Base-by-base conservation (phyloP, 2,329 filamentous ascomycete species). In the Trichoderma sp. region DNA sequence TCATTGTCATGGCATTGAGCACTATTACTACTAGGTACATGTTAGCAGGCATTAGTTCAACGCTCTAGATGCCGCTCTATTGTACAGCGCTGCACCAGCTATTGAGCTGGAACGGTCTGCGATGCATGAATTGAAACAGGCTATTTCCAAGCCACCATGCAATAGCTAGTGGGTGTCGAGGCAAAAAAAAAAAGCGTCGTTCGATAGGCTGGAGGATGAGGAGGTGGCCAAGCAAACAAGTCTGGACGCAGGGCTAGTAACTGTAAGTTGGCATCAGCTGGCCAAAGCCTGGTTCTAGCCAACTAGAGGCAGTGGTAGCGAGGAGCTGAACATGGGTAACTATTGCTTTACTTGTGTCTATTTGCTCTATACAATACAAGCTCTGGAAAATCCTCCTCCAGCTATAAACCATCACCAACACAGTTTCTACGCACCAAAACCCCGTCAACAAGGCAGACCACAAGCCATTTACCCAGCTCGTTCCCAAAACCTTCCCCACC, bases 141-240 rank as follows among this genome's bases (percentile, higher is more conserved):
- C 47, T 63, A 63, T 63, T 40, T 16, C 16, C 60, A 63, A 53
- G 60, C 60, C 60, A 63, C 60, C 14, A 63, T 53, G 47, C 60
- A 37, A 63, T 53, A 21, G 37, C 37, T 3, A 7, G 43, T 49
- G 43, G 43, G 43, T 49, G 43, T 49, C n/a, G 33, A 21, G 37
- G 16, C 37, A 19, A 43, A 6, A 33, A 11, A 19, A 43, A 6
- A 33, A 11, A 33, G 33, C 3, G 37, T 37, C 35, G 14, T 14
- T 37, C 13, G 37, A 49, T 49, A 47, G 43, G 43, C 43, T n/a
- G 43, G 43, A 47, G 43, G n/a, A 47, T n/a, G 43, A 47, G 43
- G 43, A 47, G 43, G n/a, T 49, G 43, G 43, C 43, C 43, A 21
- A 21, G 14, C 3, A 7, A 2, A 21, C 16, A 43, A 11, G 43